Base-by-base conservation (phyloP, 1,284 basidiomycete species). In the Microbotryum saponariae region DNA sequence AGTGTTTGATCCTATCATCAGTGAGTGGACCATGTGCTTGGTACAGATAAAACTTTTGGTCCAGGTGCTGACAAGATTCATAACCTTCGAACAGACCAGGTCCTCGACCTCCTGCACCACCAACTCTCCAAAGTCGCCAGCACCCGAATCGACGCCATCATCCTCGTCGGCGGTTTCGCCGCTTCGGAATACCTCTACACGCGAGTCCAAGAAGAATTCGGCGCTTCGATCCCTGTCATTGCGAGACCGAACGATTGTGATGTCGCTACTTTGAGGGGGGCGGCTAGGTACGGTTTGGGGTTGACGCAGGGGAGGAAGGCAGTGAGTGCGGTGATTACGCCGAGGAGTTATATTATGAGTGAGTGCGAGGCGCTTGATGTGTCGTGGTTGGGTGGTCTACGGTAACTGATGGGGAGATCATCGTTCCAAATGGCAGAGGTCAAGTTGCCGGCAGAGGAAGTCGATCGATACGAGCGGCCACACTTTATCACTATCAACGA, bases 121-220 rank as follows among this genome's bases (percentile, higher is more conserved):
- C 88, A 90, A 75, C 78, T 84, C 47, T 42, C 52, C 18, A 77
- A 76, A 65, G 81, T 79, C 71, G 80, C 84, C 55, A 80, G 84
- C 70, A 83, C 85, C 70, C 79, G 77, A 46, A 82, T 89, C 70
- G 82, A 89, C 77, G 87, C 86, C 20, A 76, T 90, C 45, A 81
- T 90, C 67, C 82, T 89, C 70, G 88, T 90, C 70, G 88, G 88
- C 75, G 88, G 88, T 58, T 90, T 90, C 74, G 85, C 87, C 51
- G 86, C 85, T 14, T 86, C 86, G 73, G 84, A 87, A 72, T 89
- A 90, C 74, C 78, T 90, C 25, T 88, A 86, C 75, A 80, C 82
- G 70, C 81, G 82, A 66, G 84, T 89, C 46, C 68, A 88, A 83
- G 82, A 82, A 67, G 81, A 79, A 69, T 87, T 89, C 73, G 78